Percentiles rank a stretch among this genome's conserved stretches.
These are phyloP conservation scores for Candida argentea DNA, from an alignment of 805 yeast species.

Conservation along the genomic window DNA sequence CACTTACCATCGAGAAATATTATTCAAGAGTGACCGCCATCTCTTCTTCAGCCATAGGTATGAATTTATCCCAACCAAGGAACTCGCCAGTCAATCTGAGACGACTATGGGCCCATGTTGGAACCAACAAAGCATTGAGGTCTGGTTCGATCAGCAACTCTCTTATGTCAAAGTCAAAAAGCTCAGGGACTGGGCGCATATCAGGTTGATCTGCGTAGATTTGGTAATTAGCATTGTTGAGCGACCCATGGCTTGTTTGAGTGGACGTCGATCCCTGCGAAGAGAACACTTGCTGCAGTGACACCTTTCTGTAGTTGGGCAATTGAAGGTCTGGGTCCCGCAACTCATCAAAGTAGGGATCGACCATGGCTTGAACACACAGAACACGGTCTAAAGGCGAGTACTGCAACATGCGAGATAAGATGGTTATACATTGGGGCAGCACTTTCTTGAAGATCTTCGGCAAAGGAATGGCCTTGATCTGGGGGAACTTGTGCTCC, in stretches of 20 bases:
- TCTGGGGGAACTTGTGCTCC: conserved; percentile 92
- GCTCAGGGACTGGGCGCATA: conserved; percentile 34
- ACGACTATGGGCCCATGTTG: conserved; percentile 24
- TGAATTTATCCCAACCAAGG: conserved; percentile 22
- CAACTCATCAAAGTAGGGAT: conserved; percentile 48
- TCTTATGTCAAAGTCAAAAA: conserved; percentile 42
- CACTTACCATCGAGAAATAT: too few relatives aligned
- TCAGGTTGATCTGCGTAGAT: conserved; percentile 30
- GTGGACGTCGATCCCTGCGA: conserved; percentile 8
- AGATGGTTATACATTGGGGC: conserved; percentile 43
- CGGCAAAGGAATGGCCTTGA: conserved; percentile 64
- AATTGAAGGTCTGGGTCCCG: conserved; percentile 26
- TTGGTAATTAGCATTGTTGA: conserved; percentile 34
- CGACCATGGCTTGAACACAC: conserved; percentile 43
- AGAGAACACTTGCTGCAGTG: conserved; percentile 22
- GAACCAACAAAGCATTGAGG: conserved; percentile 31
- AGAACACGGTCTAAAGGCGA: conserved; percentile 57
- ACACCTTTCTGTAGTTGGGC: conserved; percentile 34
- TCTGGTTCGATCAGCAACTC: conserved; percentile 39
- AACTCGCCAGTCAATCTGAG: conserved; percentile 14
- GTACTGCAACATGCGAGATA: conserved; percentile 51
- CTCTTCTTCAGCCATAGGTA: conserved; percentile 26
- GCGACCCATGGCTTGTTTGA: conserved; percentile 9
- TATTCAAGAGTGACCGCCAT: conserved; percentile 25
- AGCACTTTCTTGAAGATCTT: conserved; percentile 55